Conservation (phyloP, 805 yeast genomes). For the Suhomyces vadensis region DNA sequence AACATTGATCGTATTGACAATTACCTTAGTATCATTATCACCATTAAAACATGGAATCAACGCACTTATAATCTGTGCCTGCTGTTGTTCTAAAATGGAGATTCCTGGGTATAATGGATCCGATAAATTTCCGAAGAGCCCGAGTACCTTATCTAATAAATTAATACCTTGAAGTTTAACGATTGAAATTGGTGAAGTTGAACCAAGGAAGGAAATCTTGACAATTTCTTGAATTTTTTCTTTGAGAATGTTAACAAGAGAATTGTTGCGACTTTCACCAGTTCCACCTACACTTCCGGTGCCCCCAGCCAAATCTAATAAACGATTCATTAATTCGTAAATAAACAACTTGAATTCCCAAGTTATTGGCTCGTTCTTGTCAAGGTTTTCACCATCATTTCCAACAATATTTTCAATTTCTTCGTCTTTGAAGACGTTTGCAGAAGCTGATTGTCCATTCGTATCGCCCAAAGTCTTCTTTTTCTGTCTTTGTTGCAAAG, state of each 20-base stretch:
- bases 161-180: slow-evolving; percentile 66
- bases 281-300: slow-evolving; percentile 13
- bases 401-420: slow-evolving; percentile 44
- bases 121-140: slow-evolving; percentile 55
- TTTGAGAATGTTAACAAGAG: slow-evolving; percentile 42
- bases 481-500: slow-evolving; percentile 44
- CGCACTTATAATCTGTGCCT: slow-evolving; percentile 91
- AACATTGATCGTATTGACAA: slow-evolving; percentile 74
- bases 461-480: slow-evolving; percentile 24
- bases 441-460: slow-evolving; percentile 11
- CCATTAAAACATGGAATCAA: slow-evolving; percentile 79
- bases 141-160: slow-evolving; percentile 63
- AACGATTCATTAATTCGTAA: slow-evolving; percentile 45
- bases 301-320: slow-evolving; percentile 42
- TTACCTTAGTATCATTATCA: slow-evolving; percentile 71
- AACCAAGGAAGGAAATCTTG: slow-evolving; percentile 75
- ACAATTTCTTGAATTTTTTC: slow-evolving; percentile 63
- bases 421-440: slow-evolving; percentile 39
- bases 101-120: slow-evolving; percentile 75
- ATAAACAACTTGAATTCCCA: slow-evolving; percentile 58
- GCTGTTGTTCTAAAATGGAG: slow-evolving; percentile 83
- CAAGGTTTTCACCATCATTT: slow-evolving; percentile 32
- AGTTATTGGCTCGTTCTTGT: slow-evolving; percentile 54
- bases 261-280: slow-evolving; percentile 34
- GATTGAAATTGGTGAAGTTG: slow-evolving; percentile 65